Conservation (phyloP, 1,139 yeast genomes). For the Nakaseomyces delphensis region DNA sequence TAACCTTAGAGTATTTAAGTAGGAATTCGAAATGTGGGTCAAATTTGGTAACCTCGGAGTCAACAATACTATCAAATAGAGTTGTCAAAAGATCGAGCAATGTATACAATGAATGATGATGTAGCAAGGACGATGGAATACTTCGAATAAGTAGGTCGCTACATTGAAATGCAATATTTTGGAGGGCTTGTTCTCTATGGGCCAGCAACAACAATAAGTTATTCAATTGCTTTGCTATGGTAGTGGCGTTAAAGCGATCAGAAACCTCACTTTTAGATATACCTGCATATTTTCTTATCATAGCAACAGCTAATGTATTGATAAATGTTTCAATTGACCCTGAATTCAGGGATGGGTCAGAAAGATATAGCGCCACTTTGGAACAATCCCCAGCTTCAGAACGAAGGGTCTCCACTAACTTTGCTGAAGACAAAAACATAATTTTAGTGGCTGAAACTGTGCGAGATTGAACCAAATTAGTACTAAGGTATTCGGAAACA, state of each 20-base stretch:
- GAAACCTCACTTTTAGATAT: conserved; percentile 31
- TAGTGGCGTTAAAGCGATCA: conserved; percentile 43
- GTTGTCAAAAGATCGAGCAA: conserved; percentile 72
- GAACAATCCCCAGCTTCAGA: conserved; percentile 78
- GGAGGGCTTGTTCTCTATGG: conserved; percentile 67
- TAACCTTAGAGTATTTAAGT: conserved; percentile 52
- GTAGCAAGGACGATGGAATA: conserved; percentile 79
- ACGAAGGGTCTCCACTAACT: conserved; percentile 69
- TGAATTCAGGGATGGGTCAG: conserved; percentile 69
- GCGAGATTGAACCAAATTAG: conserved; percentile 32
- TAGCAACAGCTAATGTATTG: conserved; percentile 53
- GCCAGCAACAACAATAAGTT: conserved; percentile 64
- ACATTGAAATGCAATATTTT: conserved; percentile 72
- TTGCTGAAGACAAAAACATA: conserved; percentile 81
- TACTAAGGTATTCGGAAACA: conserved; percentile 29
- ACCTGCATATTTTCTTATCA: conserved; percentile 47
- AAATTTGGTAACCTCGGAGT: conserved; percentile 80
- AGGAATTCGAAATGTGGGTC: conserved; percentile 67
- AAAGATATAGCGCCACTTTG: conserved; percentile 61
- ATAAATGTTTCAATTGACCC: conserved; percentile 61
- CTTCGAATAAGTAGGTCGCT: conserved; percentile 59
- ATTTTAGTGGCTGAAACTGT: conserved; percentile 64
- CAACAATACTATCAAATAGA: conserved; percentile 70
- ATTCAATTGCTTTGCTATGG: conserved; percentile 64
- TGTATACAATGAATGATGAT: conserved; percentile 62